Evolutionary conservation across 176 grass and related monocot genomes (phyloP), one percentile per base, ranked within the genome.

Genomic region (Typha latifolia): DNA sequence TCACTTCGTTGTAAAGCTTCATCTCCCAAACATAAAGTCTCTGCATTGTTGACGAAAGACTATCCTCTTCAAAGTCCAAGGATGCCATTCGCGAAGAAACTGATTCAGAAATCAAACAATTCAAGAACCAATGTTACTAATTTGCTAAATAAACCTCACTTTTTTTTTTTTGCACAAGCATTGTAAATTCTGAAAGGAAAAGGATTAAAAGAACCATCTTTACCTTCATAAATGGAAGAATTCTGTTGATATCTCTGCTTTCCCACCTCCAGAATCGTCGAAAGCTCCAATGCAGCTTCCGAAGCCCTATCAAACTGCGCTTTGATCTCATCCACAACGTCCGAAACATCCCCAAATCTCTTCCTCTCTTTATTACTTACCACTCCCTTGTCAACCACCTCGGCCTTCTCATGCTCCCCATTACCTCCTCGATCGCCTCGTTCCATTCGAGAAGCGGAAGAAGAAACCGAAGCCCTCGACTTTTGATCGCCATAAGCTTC

Each of bases 1-100:
- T 99, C 57, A 99, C 95, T 84, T 99, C 95, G 22, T 66, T 20
- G 56, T 94, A 90, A 14, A 94, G 86, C 55, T 99, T 99, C 74
- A 71, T 94, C 79, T 99, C 95, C 95, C 95, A 99, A 55, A 90
- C 80, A 75, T 87, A 93, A 56, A 99, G 79, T 74, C 87, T 99
- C 61, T 94, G 84, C 3, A 99, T 67, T 21, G 77, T 86, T 27
- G 57, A 87, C 69, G 85, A 86, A 50, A 99, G 65, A 72, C 70
- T 75, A 19, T 72, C 80, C 57, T 73, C 73, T 72, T 75, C 79
- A 14, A 87, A 72, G 67, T 78, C 80, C 50, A 69, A 70, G 4
- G 77, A 79, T 62, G 87, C 74, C 88, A 89, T 80, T 78, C 76
- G 80, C 1, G 82, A 85, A 4, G 92, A 91, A 75, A 84, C 88